Percentiles rank a stretch among this genome's conserved stretches.
Conservation (phyloP, 352 stramenopile species). For the Plasmopara viticola region DNA sequence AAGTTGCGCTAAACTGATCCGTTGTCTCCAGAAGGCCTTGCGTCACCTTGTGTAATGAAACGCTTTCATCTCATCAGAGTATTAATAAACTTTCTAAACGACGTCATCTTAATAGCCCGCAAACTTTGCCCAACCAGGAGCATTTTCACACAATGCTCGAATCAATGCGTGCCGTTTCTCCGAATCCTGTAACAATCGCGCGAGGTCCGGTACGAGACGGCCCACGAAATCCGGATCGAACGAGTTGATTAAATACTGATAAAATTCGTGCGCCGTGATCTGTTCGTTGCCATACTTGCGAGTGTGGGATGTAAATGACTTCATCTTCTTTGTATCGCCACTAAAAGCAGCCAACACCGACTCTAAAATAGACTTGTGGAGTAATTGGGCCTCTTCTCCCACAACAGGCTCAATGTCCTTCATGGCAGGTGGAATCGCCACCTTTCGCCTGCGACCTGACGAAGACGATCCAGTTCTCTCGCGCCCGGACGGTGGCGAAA, state of each 20-base stretch:
- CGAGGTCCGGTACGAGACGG: conserved; percentile 75
- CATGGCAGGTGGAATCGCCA: conserved; percentile 41
- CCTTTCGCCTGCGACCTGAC: conserved; percentile 37
- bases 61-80: neutral
- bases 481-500: conserved; percentile 26
- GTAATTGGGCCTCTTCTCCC: conserved; percentile 67
- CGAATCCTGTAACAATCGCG: conserved; percentile 74
- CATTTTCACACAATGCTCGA: conserved; percentile 75
- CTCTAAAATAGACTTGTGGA: conserved; percentile 83
- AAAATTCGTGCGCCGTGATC: conserved; percentile 83
- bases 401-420: conserved; percentile 81
- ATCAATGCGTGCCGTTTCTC: conserved; percentile 83
- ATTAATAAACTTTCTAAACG: neutral
- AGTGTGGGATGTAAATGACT: conserved; percentile 76
- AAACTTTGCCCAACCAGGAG: conserved; percentile 77
- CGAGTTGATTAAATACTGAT: conserved; percentile 85
- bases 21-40: too few species aligned
- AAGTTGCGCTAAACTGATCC: too few species aligned
- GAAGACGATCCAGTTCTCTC: conserved; percentile 28
- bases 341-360: conserved; percentile 62
- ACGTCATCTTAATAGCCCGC: conserved; percentile 50
- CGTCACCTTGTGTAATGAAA: too few species aligned
- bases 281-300: conserved; percentile 82
- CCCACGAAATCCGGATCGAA: conserved; percentile 86
- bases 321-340: conserved; percentile 80